A percentile compares a stretch with the other conserved stretches of the same genome.
These are phyloP conservation scores for Celoporthe dispersa DNA, from an alignment of 2,329 filamentous ascomycete genomes.

Conservation along the genomic window DNA sequence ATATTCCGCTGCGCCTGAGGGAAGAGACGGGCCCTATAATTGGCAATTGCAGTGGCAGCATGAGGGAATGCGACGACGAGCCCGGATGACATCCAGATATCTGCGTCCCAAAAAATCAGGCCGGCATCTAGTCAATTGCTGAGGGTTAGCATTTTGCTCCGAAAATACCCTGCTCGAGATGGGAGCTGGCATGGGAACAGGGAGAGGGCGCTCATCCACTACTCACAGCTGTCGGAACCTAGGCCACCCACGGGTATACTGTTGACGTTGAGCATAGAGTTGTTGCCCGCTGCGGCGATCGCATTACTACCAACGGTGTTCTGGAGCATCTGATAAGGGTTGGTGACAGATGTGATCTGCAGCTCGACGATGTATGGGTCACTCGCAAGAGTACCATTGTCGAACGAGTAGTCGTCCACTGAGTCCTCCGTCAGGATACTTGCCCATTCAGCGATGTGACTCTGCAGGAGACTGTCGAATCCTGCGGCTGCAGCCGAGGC, in stretches of 20 bases:
- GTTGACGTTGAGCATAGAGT: constrained; percentile 26
- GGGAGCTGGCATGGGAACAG: background rate
- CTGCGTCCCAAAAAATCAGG: constrained; percentile 27
- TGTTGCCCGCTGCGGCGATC: constrained; percentile 50
- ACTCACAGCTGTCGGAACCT: constrained; percentile 25
- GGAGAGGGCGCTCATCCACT: background rate
- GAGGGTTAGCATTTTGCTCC: background rate
- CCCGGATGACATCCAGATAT: constrained; percentile 26
- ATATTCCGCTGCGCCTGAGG: constrained; percentile 26
- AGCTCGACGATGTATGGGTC: constrained; percentile 60
- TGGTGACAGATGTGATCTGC: constrained; percentile 57
- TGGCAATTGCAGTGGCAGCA: constrained; percentile 16
- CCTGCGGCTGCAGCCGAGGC: constrained; percentile 51
- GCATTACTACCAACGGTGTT: constrained; percentile 48
- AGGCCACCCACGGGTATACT: constrained; percentile 40
- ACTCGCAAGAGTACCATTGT: constrained; percentile 59
- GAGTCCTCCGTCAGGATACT: constrained; percentile 62
- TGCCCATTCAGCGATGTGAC: constrained; percentile 67
- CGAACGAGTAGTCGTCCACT: constrained; percentile 65
- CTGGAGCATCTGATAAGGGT: constrained; percentile 60
- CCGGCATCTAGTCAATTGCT: constrained; percentile 12
- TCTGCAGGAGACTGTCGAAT: constrained; percentile 56
- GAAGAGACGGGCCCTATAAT: constrained; percentile 23
- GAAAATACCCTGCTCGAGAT: background rate
- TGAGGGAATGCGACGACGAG: constrained; percentile 24